Conservation (phyloP, 495 filamentous ascomycete genomes). For the Daldinia grandis region DNA sequence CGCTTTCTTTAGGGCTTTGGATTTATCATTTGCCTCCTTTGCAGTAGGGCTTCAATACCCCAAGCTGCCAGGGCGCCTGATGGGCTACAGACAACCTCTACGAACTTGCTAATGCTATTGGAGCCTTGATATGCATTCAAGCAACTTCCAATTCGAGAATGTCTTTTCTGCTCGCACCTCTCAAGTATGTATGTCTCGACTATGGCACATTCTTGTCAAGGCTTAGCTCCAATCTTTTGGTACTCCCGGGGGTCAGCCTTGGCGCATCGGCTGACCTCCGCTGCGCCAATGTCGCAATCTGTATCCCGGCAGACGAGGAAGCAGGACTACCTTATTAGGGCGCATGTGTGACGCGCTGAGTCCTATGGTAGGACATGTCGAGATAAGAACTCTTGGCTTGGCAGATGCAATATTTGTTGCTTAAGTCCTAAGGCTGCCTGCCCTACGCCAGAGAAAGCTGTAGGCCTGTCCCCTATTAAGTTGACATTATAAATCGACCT, state of each 20-base stretch:
- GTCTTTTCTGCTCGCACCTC: conserved; percentile 17
- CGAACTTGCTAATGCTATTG: neutral
- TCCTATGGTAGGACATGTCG: conserved; percentile 7
- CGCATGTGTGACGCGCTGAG: neutral
- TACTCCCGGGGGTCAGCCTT: conserved; percentile 32
- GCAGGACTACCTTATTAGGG: neutral
- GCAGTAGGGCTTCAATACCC: neutral
- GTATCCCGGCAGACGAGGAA: conserved; percentile 16
- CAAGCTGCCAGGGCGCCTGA: neutral
- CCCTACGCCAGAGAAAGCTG: neutral
- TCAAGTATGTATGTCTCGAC: conserved; percentile 21
- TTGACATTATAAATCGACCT: conserved; percentile 5
- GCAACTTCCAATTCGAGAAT: conserved; percentile 38
- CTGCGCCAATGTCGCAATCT: conserved; percentile 35
- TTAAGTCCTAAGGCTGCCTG: neutral
- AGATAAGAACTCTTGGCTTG: conserved; percentile 34
- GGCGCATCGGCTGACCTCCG: conserved; percentile 37
- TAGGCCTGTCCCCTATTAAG: neutral
- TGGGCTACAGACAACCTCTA: neutral
- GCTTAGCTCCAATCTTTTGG: conserved; percentile 37
- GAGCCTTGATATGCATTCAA: conserved; percentile 2
- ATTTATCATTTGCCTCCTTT: neutral
- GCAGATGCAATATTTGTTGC: conserved; percentile 28
- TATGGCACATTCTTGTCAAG: conserved; percentile 47
- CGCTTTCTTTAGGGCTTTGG: neutral